Conservation (phyloP, 306 rosid genomes). For the Bauhinia variegata region DNA sequence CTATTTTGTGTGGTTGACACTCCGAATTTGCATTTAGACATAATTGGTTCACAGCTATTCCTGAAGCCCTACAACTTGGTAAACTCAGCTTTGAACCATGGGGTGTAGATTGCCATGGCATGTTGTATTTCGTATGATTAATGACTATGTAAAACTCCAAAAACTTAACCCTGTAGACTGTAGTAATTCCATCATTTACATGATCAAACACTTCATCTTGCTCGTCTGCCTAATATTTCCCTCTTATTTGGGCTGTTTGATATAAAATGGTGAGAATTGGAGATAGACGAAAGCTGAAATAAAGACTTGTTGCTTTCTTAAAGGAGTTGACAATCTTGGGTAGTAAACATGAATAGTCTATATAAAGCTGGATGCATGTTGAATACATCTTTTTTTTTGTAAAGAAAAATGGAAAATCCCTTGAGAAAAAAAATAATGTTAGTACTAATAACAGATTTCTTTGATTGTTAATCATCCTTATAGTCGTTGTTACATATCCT, state of each 20-base stretch:
- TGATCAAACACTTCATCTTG: neutral
- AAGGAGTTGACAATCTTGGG: slow-evolving; percentile 6
- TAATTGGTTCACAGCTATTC: neutral
- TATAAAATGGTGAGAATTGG: neutral
- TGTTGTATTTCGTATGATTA: neutral
- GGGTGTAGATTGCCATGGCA: slow-evolving; percentile 7
- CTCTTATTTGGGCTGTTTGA: slow-evolving; percentile 4
- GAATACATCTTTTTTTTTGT: neutral
- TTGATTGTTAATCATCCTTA: neutral
- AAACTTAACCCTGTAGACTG: neutral
- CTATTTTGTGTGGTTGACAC: slow-evolving; percentile 6
- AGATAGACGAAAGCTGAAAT: slow-evolving; percentile 1
- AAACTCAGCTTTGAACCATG: neutral
- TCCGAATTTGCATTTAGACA: neutral
- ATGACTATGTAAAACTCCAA: neutral
- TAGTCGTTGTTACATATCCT: slow-evolving; percentile 1
- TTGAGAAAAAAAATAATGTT: neutral
- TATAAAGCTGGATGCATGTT: slow-evolving; percentile 1
- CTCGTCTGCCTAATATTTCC: slow-evolving; percentile 7
- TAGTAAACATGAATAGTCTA: slow-evolving; percentile 4
- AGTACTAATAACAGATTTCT: neutral
- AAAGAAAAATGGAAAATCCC: no score
- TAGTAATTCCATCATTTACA: slow-evolving; percentile 23
- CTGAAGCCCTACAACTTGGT: slow-evolving; percentile 1
- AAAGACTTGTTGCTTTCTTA: slow-evolving; percentile 8